These are phyloP conservation scores for Penicillium macrosclerotiorum DNA, from an alignment of 495 filamentous ascomycete genomes.

Conservation along the genomic window DNA sequence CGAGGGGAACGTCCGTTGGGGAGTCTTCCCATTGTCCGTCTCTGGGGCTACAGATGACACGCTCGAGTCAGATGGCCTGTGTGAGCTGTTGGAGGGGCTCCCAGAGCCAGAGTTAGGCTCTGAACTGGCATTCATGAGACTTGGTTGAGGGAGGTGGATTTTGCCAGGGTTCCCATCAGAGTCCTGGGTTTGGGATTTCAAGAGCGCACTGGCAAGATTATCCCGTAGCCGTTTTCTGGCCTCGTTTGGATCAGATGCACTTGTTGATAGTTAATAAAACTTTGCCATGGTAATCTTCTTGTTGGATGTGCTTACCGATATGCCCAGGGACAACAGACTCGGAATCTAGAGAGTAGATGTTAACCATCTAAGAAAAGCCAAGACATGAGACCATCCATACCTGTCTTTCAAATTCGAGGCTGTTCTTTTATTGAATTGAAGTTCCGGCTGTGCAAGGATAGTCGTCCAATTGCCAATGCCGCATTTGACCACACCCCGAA, in stretches of 20 bases:
- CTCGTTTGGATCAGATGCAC: conserved; percentile 45
- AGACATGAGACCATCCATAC: conserved; percentile 31
- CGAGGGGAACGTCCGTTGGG: conserved; percentile 6
- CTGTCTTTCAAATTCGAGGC: conserved; percentile 85
- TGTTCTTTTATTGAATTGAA: conserved; percentile 71
- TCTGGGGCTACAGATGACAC: conserved; percentile 18
- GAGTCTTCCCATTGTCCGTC: conserved; percentile 5
- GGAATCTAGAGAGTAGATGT: conserved; percentile 46
- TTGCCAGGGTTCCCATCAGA: conserved; percentile 25
- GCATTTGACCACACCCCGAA: conserved; percentile 75
- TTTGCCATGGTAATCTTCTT: background rate
- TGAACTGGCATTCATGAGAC: conserved; percentile 8
- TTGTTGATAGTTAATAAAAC: background rate
- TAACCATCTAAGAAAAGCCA: background rate
- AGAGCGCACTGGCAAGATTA: conserved; percentile 37
- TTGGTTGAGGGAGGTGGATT: conserved; percentile 19
- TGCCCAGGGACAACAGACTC: conserved; percentile 69
- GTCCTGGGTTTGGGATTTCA: conserved; percentile 30
- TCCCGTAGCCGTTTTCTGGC: conserved; percentile 44
- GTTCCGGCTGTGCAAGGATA: conserved; percentile 72
- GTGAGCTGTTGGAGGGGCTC: conserved; percentile 11
- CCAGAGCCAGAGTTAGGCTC: conserved; percentile 10
- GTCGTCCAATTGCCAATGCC: conserved; percentile 87
- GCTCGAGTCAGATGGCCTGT: conserved; percentile 22
- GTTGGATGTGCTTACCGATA: conserved; percentile 31